These are phyloP conservation scores for Fusarium verticillioides DNA, from an alignment of 2,329 filamentous ascomycete genomes.

Conservation along the genomic window DNA sequence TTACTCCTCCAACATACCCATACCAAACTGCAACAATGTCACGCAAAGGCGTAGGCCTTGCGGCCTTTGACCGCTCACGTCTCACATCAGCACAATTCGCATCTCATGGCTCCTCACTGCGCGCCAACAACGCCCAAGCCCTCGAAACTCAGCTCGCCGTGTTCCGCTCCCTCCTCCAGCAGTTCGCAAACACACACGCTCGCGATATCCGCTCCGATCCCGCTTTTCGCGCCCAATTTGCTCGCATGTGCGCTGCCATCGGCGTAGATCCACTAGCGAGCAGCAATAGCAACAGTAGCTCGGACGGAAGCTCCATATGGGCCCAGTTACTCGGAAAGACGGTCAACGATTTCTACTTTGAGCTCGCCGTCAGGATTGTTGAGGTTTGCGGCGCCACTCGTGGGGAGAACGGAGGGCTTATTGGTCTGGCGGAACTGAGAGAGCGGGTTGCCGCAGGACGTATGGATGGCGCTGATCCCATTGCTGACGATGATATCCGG, in stretches of 20 bases:
- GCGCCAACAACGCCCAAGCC: conserved; percentile 83
- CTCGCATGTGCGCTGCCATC: conserved; percentile 97
- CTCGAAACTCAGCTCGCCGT: conserved; percentile 94
- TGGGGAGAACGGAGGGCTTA: conserved; percentile 90
- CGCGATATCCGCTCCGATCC: conserved; percentile 97
- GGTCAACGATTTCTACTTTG: conserved; percentile 99
- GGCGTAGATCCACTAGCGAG: conserved; percentile 90
- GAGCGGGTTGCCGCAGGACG: conserved; percentile 78
- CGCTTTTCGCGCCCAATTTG: conserved; percentile 94
- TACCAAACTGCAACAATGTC: conserved; percentile 60
- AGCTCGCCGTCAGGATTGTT: conserved; percentile 93
- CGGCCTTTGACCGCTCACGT: conserved; percentile 86
- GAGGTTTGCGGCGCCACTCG: conserved; percentile 90
- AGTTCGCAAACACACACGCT: conserved; percentile 93
- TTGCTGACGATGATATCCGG: conserved; percentile 93
- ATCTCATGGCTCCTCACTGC: conserved; percentile 87
- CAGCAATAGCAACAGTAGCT: conserved; percentile 52
- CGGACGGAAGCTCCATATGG: conserved; percentile 79
- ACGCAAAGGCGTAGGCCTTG: conserved; percentile 88
- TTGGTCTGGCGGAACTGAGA: conserved; percentile 83
- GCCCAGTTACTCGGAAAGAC: conserved; percentile 89
- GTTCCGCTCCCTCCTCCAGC: conserved; percentile 93
- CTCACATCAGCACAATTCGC: conserved; percentile 91
- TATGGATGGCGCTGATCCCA: conserved; percentile 79
- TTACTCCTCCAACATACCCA: neutral